Percentiles rank a stretch among this genome's conserved stretches.
These are phyloP conservation scores for Polychytrium aggregatum DNA, from an alignment of 192 early-diverging fungal species.

Conservation along the genomic window DNA sequence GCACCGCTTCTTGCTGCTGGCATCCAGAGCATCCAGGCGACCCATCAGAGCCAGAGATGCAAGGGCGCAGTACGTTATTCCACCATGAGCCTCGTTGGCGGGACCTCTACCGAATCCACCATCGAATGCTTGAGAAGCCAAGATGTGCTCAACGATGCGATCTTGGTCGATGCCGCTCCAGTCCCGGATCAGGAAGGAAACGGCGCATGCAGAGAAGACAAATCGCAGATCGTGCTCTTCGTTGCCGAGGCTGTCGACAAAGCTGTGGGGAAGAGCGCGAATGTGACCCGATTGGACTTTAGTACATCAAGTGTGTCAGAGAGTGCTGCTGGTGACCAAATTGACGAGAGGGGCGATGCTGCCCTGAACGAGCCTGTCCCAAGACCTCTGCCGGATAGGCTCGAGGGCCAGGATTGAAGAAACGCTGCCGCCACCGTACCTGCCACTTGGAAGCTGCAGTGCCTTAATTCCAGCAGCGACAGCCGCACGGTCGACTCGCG, in stretches of 20 bases:
- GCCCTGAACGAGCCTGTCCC: too few relatives aligned
- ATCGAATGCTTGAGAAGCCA: conserved; percentile 48
- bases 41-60: conserved; percentile 69
- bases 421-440: conserved; percentile 39
- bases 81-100: conserved; percentile 79
- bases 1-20: conserved; percentile 29
- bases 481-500: conserved; percentile 62
- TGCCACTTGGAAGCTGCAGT: conserved; percentile 68
- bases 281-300: too few relatives aligned
- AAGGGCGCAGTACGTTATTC: conserved; percentile 80
- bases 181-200: conserved; percentile 75
- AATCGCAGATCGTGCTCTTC: conserved; percentile 84
- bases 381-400: too few relatives aligned
- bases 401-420: too few relatives aligned
- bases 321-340: too few relatives aligned
- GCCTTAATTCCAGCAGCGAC: conserved; percentile 46
- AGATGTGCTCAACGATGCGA: conserved; percentile 47
- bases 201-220: conserved; percentile 77
- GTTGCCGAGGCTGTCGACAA: conserved; percentile 53
- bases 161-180: conserved; percentile 74
- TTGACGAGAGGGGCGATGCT: too few relatives aligned
- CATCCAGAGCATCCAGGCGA: conserved; percentile 15
- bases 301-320: too few relatives aligned
- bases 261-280: conserved; percentile 30
- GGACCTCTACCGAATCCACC: conserved; percentile 68